These are phyloP conservation scores for Mycena citricolor DNA, from an alignment of 1,284 basidiomycete genomes.

Conservation along the genomic window DNA sequence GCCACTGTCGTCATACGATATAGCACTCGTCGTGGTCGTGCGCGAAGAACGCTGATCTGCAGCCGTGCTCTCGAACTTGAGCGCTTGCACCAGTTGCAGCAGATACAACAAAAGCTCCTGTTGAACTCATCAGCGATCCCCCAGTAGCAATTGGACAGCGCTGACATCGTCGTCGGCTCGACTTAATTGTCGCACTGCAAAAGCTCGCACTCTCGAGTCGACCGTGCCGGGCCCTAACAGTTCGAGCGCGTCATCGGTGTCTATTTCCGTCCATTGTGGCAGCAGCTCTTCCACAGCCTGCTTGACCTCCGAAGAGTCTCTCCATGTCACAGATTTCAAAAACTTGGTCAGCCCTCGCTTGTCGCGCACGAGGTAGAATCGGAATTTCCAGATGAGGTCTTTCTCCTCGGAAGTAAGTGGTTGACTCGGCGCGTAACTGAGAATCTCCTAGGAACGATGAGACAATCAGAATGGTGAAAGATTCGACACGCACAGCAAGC, in stretches of 20 bases:
- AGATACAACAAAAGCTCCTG: constrained; percentile 93
- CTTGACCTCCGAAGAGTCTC: constrained; percentile 93
- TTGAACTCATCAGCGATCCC: constrained; percentile 6
- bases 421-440: constrained; percentile 90
- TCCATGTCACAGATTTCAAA: constrained; percentile 97
- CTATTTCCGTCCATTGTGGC: constrained; percentile 96
- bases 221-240: constrained; percentile 89
- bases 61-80: constrained; percentile 88
- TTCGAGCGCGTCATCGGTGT: constrained; percentile 95
- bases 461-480: constrained; percentile 26
- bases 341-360: constrained; percentile 96
- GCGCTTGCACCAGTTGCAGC: constrained; percentile 94
- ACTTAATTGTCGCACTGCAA: constrained; percentile 89
- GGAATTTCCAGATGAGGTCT: constrained; percentile 97
- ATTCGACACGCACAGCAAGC: constrained; percentile 64
- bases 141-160: constrained; percentile 27
- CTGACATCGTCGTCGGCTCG: constrained; percentile 92
- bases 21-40: constrained; percentile 59
- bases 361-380: constrained; percentile 92
- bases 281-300: constrained; percentile 96
- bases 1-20: constrained; percentile 81
- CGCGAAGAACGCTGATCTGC: constrained; percentile 69
- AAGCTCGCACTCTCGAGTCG: constrained; percentile 89
- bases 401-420: constrained; percentile 89
- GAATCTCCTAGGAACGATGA: constrained; percentile 68